Percentiles rank a stretch among this genome's conserved stretches.
Conservation (phyloP, 768 basidiomycete species). For the Crassisporium funariophilum region DNA sequence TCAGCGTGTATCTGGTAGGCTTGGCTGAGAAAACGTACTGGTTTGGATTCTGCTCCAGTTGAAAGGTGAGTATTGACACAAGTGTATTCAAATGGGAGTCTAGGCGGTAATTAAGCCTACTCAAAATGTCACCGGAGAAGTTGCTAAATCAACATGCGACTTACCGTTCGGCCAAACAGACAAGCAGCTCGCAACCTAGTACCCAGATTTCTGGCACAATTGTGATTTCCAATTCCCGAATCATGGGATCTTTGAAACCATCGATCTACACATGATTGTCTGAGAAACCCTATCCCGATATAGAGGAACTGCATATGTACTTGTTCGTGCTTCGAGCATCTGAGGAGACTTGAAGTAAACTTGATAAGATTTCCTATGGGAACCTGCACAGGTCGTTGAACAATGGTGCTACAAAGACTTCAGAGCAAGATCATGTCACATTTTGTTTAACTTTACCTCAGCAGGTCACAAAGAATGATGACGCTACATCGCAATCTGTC, state of each 20-base stretch:
- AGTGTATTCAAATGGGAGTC: conserved; percentile 58
- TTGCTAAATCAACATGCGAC: conserved; percentile 16
- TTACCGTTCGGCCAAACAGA: conserved; percentile 51
- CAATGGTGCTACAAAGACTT: conserved; percentile 46
- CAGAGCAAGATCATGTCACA: not conserved
- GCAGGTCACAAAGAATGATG: conserved; percentile 51
- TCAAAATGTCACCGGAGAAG: too few relatives aligned
- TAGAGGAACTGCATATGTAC: conserved; percentile 21
- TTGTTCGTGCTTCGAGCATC: conserved; percentile 50
- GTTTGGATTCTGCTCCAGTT: conserved; percentile 57
- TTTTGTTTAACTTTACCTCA: conserved; percentile 44
- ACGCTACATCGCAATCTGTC: conserved; percentile 62
- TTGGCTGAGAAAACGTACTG: conserved; percentile 41
- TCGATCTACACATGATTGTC: too few relatives aligned
- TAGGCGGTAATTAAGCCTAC: conserved; percentile 56
- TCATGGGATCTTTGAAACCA: conserved; percentile 49
- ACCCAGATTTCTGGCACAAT: conserved; percentile 54
- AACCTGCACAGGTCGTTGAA: conserved; percentile 64
- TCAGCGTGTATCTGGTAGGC: not conserved
- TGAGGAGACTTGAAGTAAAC: conserved; percentile 53
- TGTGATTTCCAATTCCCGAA: conserved; percentile 57
- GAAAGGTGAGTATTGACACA: conserved; percentile 53
- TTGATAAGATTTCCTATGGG: conserved; percentile 66
- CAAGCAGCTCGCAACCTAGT: conserved; percentile 53
- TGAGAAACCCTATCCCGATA: conserved; percentile 25